Evolutionary conservation across 116 monocot species (phyloP), one percentile per base, ranked within the genome.

Genomic region (Trichopus zeylanicus): DNA sequence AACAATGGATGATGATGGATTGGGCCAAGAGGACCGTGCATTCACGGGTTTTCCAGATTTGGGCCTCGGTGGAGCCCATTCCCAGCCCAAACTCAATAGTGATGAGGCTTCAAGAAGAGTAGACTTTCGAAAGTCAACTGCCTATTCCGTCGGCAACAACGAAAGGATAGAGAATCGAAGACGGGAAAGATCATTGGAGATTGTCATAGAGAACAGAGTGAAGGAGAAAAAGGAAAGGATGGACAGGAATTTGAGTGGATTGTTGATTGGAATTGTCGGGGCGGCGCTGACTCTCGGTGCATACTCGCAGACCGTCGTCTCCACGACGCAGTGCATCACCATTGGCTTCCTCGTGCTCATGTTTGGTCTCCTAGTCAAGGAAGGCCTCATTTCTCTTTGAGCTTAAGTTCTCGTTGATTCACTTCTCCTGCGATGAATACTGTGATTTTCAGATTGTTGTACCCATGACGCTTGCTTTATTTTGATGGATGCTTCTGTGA

Each of bases 331-430:
- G 60, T 79, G 90, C 76, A 49, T 82, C 81, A 38, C 66, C 30
- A 15, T 54, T 51, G 85, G 85, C 46, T 67, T 85, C 56, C 42
- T 79, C 46, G 58, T 85, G 60, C 70, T 90, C 71, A 23, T 79
- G 29, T 48, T 82, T 39, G 82, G 73, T 32, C 85, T 90, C 55
- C 31, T 82, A 38, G 61, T 85, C 52, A 90, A 90, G 57, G 90
- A 90, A 74, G 90, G 82, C 5, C 47, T 85, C 70, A 51, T 85
- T 52, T 68, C 66, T 46, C 20, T 76, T 35, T 73, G 29, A 73
- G n/a, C 15, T 5, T 26, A 13, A 55, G 2, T 28, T 18, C 55
- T 28, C 9, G 55, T 29, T 16, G 28, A n/a, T 30, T 55, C 55
- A 2, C 15, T 38, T 38, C 38, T 12, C 15, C 1, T 42, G 3